phyloP scores from a whole-genome alignment of 148 eudicot species.

The Mesembryanthemum crystallinum region DNA sequence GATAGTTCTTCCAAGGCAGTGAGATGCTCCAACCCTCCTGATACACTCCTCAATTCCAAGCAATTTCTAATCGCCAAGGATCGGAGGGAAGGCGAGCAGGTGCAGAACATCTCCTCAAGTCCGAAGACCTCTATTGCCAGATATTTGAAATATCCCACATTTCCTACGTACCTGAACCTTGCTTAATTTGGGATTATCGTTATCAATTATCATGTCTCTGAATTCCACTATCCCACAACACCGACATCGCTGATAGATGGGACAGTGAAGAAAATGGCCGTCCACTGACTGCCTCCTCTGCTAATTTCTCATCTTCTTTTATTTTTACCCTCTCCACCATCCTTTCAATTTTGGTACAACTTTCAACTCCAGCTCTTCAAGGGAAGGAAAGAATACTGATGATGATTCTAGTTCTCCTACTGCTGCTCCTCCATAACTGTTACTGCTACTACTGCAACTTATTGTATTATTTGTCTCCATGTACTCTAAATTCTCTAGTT shows the following conservation, averaged over 20 bases:
- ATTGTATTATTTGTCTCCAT: background rate
- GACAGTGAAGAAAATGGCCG: too few relatives aligned
- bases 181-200: background rate
- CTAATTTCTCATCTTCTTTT: background rate
- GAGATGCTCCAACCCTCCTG: conserved; percentile 19
- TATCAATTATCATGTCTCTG: too few relatives aligned
- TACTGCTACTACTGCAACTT: background rate
- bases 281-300: too few relatives aligned
- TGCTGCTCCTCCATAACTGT: background rate
- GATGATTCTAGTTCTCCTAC: too few relatives aligned
- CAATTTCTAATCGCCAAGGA: background rate
- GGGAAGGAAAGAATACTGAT: conserved; percentile 19
- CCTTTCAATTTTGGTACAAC: background rate
- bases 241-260: background rate
- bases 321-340: too few relatives aligned
- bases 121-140: background rate
- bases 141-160: conserved; percentile 11
- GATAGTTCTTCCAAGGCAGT: conserved; percentile 11
- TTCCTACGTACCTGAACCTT: background rate
- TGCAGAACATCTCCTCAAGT: background rate
- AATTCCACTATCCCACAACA: background rate
- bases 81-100: conserved; percentile 18
- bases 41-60: conserved; percentile 11
- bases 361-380: background rate
- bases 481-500: conserved; percentile 17